These are phyloP conservation scores for Lagenaria siceraria DNA, from an alignment of 306 rosid species.

Conservation along the genomic window DNA sequence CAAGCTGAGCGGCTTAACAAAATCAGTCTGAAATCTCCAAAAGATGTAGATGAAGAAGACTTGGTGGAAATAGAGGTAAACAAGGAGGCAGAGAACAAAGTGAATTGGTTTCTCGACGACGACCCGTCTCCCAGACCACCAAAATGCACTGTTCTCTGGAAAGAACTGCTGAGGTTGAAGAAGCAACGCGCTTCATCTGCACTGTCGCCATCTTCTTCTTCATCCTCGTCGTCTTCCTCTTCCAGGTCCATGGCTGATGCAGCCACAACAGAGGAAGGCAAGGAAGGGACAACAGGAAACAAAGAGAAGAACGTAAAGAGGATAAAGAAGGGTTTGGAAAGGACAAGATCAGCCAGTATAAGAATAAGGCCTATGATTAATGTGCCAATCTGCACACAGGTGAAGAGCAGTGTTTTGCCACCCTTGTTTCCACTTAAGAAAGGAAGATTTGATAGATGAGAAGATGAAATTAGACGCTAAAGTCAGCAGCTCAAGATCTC, in stretches of 20 bases:
- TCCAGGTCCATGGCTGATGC: slow-evolving; percentile 59
- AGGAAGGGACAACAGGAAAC: slow-evolving; percentile 28
- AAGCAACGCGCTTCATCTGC: slow-evolving; percentile 78
- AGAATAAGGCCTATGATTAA: slow-evolving; percentile 92
- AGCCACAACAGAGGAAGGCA: slow-evolving; percentile 43
- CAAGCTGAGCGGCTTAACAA: slow-evolving; percentile 71
- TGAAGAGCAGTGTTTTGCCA: slow-evolving; percentile 69
- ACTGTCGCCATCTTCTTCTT: slow-evolving; percentile 82
- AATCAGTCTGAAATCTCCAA: slow-evolving; percentile 38
- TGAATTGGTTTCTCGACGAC: slow-evolving; percentile 87
- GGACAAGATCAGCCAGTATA: slow-evolving; percentile 83
- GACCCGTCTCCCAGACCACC: slow-evolving; percentile 99
- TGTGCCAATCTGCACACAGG: slow-evolving; percentile 82
- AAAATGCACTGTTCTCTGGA: slow-evolving; percentile 93
- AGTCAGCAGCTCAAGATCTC: slow-evolving; percentile 11
- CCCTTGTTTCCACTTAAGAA: slow-evolving; percentile 83
- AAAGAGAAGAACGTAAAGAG: slow-evolving; percentile 57
- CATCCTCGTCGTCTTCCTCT: slow-evolving; percentile 65
- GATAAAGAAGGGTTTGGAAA: slow-evolving; percentile 76
- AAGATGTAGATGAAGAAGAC: slow-evolving; percentile 24
- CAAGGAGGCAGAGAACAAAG: slow-evolving; percentile 47
- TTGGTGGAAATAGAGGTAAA: slow-evolving; percentile 18
- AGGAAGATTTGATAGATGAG: slow-evolving; percentile 67
- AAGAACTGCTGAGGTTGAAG: slow-evolving; percentile 87
- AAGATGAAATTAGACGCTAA: background rate